phyloP scores from a whole-genome alignment of 1,139 yeast genomes.

The Candida anutae region DNA sequence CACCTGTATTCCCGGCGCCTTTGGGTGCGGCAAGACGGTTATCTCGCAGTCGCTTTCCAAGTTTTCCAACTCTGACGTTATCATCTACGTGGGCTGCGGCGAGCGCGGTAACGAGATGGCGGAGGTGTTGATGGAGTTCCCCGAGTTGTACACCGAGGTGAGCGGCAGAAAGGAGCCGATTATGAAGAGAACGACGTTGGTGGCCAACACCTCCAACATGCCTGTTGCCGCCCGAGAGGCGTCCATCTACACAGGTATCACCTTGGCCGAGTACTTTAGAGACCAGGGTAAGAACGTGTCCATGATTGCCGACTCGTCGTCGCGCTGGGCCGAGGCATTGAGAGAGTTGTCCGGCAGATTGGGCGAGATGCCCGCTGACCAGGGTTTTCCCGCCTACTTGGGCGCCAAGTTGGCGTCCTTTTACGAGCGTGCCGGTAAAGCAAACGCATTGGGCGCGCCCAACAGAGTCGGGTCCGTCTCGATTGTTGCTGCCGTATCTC shows the following conservation, averaged over 20 bases:
- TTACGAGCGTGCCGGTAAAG: conserved; percentile 99
- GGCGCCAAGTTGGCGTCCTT: conserved; percentile 98
- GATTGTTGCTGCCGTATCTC: conserved; percentile 98
- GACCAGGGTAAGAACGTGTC: conserved; percentile 99
- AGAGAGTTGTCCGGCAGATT: conserved; percentile 99
- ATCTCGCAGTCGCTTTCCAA: conserved; percentile 96
- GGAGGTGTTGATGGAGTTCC: conserved; percentile 98
- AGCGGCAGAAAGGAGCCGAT: conserved; percentile 95
- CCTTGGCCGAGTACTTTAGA: conserved; percentile 97
- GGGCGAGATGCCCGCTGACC: conserved; percentile 99
- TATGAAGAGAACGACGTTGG: conserved; percentile 98
- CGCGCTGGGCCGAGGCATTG: conserved; percentile 99
- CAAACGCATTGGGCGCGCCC: conserved; percentile 92
- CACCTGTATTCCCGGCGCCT: conserved; percentile 99
- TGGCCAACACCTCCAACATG: conserved; percentile 98
- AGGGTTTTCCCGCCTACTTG: conserved; percentile 99
- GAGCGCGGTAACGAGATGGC: conserved; percentile 99
- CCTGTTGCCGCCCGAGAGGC: conserved; percentile 99
- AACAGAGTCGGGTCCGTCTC: conserved; percentile 95
- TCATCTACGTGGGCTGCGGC: conserved; percentile 91
- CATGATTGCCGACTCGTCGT: conserved; percentile 99
- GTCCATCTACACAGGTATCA: conserved; percentile 96
- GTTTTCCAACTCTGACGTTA: conserved; percentile 93
- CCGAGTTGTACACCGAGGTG: conserved; percentile 86
- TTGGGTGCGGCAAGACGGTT: conserved; percentile 99